Evolutionary conservation across 1,284 basidiomycete species (phyloP), one percentile per base, ranked within the genome.

Genomic region (Psilocybe mexicana): DNA sequence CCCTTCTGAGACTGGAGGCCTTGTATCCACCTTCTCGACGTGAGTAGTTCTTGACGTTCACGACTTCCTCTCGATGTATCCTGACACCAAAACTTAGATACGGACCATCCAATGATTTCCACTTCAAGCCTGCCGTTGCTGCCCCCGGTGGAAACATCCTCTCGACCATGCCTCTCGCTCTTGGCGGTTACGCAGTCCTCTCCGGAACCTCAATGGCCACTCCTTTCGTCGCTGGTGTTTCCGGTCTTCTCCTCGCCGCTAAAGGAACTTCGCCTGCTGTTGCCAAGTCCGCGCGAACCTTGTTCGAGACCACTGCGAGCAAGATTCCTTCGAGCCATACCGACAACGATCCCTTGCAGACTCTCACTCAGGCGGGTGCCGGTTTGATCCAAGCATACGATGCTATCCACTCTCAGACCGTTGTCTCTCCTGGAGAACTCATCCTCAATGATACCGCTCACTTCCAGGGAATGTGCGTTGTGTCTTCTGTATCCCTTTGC

Each of bases 371-470:
- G 54, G 82, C 86, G 62, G 90, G 90, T 28, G 80, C 86, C n/a
- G 90, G 89, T 26, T 68, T 89, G 53, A 76, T 90, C 52, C 78
- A 90, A 61, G 81, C 85, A n/a, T 85, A 79, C 70, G 76, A 82
- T 57, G 88, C 88, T 0, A 72, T 90, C 54, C 76, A 82, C 60
- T 74, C 80, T 2, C 78, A 76, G 6, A 83, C 85, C 3, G 64
- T 81, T 23, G 73, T 91, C 45, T 78, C 79, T 2, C 87, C 86
- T 3, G 76, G 81, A 10, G 80, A 86, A 67, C 71, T 91, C 23
- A 71, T 85, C 54, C 74, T 90, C 55, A 93, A 90, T 68, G 89
- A 90, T 70, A 90, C 88, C 0, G 79, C 82, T 0, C 72, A 87
- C 67, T 83, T 84, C 68, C 69, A 74, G 53, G 65, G 71, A 52